A percentile compares a stretch with the other conserved stretches of the same genome.
Evolutionary conservation across 2,329 filamentous ascomycete genomes (phyloP).

Genomic region (Clonostachys byssicola): DNA sequence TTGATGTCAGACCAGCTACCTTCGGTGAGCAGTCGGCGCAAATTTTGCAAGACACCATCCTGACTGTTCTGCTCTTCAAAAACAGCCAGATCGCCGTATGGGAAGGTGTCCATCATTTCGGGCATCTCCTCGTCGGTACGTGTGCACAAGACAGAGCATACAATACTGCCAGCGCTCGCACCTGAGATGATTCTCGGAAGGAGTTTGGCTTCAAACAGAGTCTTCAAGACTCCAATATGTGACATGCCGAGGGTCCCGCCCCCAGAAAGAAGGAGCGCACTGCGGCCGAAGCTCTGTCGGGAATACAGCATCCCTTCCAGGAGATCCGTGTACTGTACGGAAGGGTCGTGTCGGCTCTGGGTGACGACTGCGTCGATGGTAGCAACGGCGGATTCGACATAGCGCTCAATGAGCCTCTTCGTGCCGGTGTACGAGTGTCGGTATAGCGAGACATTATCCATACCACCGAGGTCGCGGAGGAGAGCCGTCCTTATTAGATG

Average conservation of each 20-base stretch:
- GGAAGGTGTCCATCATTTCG: slow-evolving; percentile 63
- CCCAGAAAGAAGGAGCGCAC: slow-evolving; percentile 76
- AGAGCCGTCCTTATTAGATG: slow-evolving; percentile 76
- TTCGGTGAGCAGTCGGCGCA: slow-evolving; percentile 72
- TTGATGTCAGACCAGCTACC: slow-evolving; percentile 83
- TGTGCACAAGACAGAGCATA: slow-evolving; percentile 75
- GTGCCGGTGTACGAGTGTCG: slow-evolving; percentile 82
- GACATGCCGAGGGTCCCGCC: slow-evolving; percentile 91
- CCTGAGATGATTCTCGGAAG: slow-evolving; percentile 85
- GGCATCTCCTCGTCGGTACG: slow-evolving; percentile 77
- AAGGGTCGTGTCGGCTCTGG: slow-evolving; percentile 44
- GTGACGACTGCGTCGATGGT: slow-evolving; percentile 72
- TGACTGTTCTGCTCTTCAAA: slow-evolving; percentile 61
- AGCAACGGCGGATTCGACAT: slow-evolving; percentile 74
- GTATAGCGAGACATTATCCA: slow-evolving; percentile 81
- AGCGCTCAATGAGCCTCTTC: slow-evolving; percentile 80
- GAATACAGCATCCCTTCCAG: slow-evolving; percentile 68
- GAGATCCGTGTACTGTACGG: slow-evolving; percentile 52
- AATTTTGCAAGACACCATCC: slow-evolving; percentile 63
- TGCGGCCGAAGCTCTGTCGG: slow-evolving; percentile 80
- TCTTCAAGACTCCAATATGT: slow-evolving; percentile 83
- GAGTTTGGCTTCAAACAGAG: slow-evolving; percentile 69
- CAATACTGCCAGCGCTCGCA: slow-evolving; percentile 82
- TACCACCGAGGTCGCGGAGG: slow-evolving; percentile 77
- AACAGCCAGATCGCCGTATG: slow-evolving; percentile 75